Percentiles rank a stretch among this genome's conserved stretches.
Evolutionary conservation across 345 rosid species (phyloP).

Genomic region (Geranium rotundifolium): DNA sequence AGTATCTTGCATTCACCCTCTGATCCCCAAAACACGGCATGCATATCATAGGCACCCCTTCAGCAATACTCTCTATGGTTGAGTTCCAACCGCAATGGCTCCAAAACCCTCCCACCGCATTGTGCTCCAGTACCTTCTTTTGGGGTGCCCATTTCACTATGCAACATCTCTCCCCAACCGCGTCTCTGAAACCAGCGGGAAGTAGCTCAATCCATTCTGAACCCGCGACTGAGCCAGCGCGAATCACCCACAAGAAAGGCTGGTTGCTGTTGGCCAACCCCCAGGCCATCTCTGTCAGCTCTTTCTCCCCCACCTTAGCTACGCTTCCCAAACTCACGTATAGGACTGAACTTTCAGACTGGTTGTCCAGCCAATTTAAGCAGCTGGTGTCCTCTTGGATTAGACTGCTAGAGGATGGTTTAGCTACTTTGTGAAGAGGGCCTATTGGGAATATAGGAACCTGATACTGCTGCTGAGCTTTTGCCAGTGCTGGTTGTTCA

Average conservation of each 20-base stretch:
- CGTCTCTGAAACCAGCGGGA: conserved; percentile 11
- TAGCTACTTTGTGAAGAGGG: conserved; percentile 23
- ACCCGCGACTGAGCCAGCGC: conserved; percentile 17
- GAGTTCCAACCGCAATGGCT: conserved; percentile 41
- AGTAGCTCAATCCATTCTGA: conserved; percentile 11
- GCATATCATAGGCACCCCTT: conserved; percentile 33
- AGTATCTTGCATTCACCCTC: conserved; percentile 16
- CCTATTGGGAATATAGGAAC: conserved; percentile 24
- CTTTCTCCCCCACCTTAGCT: conserved; percentile 9
- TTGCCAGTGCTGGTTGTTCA: conserved; percentile 15
- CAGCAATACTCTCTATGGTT: conserved; percentile 23
- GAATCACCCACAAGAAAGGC: conserved; percentile 25
- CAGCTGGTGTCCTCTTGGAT: conserved; percentile 20
- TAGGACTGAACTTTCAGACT: conserved; percentile 17
- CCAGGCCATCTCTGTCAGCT: conserved; percentile 23
- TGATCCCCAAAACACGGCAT: conserved; percentile 27
- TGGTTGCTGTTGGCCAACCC: conserved; percentile 18
- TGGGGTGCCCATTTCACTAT: conserved; percentile 35
- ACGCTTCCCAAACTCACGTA: conserved; percentile 26
- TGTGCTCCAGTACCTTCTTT: conserved; percentile 23
- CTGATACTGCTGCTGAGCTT: conserved; percentile 5
- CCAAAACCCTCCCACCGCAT: conserved; percentile 29
- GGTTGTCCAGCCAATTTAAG: conserved; percentile 26
- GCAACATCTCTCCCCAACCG: conserved; percentile 10
- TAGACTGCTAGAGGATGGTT: conserved; percentile 12